Percentiles rank a stretch among this genome's conserved stretches.
Evolutionary conservation across 495 filamentous ascomycete species (phyloP).

Genomic region (Letharia columbiana): DNA sequence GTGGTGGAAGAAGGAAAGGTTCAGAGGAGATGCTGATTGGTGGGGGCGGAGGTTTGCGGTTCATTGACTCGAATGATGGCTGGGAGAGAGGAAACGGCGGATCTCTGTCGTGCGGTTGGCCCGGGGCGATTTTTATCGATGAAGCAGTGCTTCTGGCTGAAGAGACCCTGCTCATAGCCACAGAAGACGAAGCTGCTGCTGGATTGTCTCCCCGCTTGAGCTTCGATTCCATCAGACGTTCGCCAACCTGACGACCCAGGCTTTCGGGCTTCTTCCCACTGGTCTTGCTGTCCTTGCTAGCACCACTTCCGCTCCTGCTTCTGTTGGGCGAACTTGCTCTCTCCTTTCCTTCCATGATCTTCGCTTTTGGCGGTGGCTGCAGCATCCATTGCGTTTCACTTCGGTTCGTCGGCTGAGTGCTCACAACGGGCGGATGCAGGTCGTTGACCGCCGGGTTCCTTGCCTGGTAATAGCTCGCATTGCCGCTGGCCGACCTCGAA

Average conservation of each 20-base stretch:
- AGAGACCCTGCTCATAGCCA: slow-evolving; percentile 16
- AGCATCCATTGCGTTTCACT: slow-evolving; percentile 82
- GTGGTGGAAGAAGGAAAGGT: slow-evolving; percentile 1
- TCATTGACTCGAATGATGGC: slow-evolving; percentile 1
- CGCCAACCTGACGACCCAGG: slow-evolving; percentile 35
- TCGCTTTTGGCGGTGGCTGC: slow-evolving; percentile 74
- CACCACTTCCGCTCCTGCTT: slow-evolving; percentile 42
- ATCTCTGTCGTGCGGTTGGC: slow-evolving; percentile 26
- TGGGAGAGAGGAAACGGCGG: background rate
- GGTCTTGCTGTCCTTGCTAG: slow-evolving; percentile 30
- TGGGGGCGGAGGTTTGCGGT: slow-evolving; percentile 9
- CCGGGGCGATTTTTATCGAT: background rate
- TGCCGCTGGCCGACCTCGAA: slow-evolving; percentile 44
- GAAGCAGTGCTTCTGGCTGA: slow-evolving; percentile 16
- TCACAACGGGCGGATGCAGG: slow-evolving; percentile 76
- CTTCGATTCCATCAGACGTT: slow-evolving; percentile 29
- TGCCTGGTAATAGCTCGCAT: slow-evolving; percentile 54
- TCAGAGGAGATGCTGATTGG: slow-evolving; percentile 10
- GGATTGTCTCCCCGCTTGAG: slow-evolving; percentile 25
- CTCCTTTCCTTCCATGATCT: slow-evolving; percentile 78
- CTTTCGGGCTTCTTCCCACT: slow-evolving; percentile 19
- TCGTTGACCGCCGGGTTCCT: slow-evolving; percentile 76
- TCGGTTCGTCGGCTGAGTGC: slow-evolving; percentile 55
- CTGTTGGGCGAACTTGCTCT: slow-evolving; percentile 36
- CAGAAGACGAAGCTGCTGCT: slow-evolving; percentile 5